These are phyloP conservation scores for Aspergillus udagawae DNA, from an alignment of 2,329 filamentous ascomycete genomes.

Conservation along the genomic window DNA sequence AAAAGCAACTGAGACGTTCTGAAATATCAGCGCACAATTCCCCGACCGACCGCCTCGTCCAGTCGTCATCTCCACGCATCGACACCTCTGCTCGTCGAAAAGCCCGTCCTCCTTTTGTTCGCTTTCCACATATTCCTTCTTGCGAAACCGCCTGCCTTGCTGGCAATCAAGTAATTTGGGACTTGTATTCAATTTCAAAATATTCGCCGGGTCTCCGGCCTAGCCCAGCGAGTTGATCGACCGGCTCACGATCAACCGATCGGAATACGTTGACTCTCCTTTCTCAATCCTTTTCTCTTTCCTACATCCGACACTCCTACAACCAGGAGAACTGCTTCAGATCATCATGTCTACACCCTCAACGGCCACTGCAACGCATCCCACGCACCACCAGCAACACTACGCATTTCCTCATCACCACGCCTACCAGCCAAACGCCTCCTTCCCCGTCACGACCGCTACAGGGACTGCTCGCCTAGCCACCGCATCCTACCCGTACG, in stretches of 20 bases:
- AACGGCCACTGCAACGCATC: constrained; percentile 68
- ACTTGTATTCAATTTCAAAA: background rate
- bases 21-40: constrained; percentile 7
- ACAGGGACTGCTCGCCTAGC: constrained; percentile 39
- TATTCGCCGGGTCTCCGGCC: constrained; percentile 10
- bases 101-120: constrained; percentile 2
- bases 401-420: constrained; percentile 59
- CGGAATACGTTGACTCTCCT: constrained; percentile 12
- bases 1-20: constrained; percentile 8
- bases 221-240: constrained; percentile 14
- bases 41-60: constrained; percentile 24
- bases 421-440: constrained; percentile 51
- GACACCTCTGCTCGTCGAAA: constrained; percentile 1
- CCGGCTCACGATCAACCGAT: constrained; percentile 13
- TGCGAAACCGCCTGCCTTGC: constrained; percentile 2
- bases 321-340: constrained; percentile 22
- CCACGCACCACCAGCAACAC: constrained; percentile 57
- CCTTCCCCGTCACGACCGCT: constrained; percentile 48
- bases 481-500: constrained; percentile 42
- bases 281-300: constrained; percentile 6
- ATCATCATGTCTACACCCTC: constrained; percentile 74
- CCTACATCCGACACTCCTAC: constrained; percentile 21
- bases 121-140: constrained; percentile 6
- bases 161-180: background rate
- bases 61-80: constrained; percentile 21